Evolutionary conservation across 441 rosid species (phyloP), one percentile per base, ranked within the genome.

Genomic region (Populus hybrid): DNA sequence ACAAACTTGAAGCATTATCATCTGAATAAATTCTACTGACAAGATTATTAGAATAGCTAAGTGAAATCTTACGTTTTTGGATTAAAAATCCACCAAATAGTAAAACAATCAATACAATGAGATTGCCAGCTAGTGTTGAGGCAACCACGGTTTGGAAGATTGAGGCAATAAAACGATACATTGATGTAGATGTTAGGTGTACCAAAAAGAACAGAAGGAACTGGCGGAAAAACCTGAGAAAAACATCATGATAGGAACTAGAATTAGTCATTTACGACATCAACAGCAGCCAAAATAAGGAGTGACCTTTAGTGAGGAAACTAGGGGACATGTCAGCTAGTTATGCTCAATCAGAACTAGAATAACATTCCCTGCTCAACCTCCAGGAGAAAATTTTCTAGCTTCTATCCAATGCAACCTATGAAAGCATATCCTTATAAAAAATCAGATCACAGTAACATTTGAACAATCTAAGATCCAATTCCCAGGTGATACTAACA

Each of bases 161-260:
- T 66, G 34, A 12, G 18, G 69, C 30, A 24, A 5, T 26, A 24
- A 66, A 6, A 26, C 69, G 28, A 66, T 23, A 66, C 30, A 24
- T 10, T 10, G 32, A 26, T 11, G 7, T 24, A 3, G 69, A 26
- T 30, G 34, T 66, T 11, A 23, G 69, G 8, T 66, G 69, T 23
- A 66, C 32, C 69, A 66, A 30, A 66, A 66, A 66, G 18, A 66
- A 23, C 6, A 66, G 32, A 21, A 66, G 69, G 32, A 66, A 90
- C 83, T 90, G 94, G 84, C 79, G 88, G 79, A 90, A 88, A 40
- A 93, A 83, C 87, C 97, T 93, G 91, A 77, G 77, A 75, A 73
- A 66, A 70, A 20, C 7, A 42, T 12, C 40, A 63, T 30, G 1
- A 64, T 73, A 75, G 78, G 71, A 32, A 32, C 50, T 50, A 16